phyloP scores from a whole-genome alignment of 495 filamentous ascomycete genomes.

The Elasticomyces elasticus region DNA sequence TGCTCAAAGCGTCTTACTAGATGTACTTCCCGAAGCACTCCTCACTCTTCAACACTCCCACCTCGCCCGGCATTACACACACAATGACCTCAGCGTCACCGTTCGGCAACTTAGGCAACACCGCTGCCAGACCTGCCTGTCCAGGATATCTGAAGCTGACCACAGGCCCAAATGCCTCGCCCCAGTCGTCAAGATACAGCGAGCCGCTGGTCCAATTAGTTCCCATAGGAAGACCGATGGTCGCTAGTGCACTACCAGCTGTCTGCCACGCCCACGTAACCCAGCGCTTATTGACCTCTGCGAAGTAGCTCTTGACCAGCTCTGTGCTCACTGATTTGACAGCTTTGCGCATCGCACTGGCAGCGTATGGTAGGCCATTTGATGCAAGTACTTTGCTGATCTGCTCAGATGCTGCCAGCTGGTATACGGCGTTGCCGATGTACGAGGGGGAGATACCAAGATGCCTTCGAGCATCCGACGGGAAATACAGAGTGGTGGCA shows the following conservation, averaged over 20 bases:
- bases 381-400: background rate
- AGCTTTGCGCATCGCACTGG: background rate
- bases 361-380: background rate
- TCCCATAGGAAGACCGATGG: background rate
- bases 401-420: background rate
- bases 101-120: slow-evolving; percentile 3
- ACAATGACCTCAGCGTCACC: slow-evolving; percentile 2
- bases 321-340: background rate
- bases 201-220: slow-evolving; percentile 4
- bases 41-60: background rate
- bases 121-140: background rate
- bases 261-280: background rate
- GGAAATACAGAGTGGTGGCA: background rate
- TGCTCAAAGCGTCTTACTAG: background rate
- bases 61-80: background rate
- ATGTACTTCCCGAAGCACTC: slow-evolving; percentile 7
- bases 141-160: slow-evolving; percentile 3
- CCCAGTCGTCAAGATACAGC: slow-evolving; percentile 2
- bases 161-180: slow-evolving; percentile 3
- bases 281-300: background rate
- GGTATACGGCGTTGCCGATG: slow-evolving; percentile 3
- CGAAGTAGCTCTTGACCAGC: background rate
- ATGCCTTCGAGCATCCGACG: background rate
- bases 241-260: background rate
- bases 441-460: background rate